Conservation (phyloP, 441 rosid genomes). For the Euphorbia schlechtendalii region DNA sequence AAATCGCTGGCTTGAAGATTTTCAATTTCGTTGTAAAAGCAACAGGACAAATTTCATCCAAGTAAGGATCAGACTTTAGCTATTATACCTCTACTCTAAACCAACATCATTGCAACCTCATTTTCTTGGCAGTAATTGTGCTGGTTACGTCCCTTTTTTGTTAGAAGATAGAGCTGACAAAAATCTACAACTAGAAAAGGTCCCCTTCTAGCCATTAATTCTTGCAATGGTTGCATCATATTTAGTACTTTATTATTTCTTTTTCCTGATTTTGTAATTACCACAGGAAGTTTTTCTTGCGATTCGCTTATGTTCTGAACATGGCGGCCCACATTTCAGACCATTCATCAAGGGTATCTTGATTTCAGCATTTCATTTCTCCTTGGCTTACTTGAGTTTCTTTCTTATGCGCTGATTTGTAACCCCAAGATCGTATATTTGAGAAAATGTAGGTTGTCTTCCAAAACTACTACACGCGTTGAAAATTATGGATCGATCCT, state of each 20-base stretch:
- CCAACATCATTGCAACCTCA: neutral
- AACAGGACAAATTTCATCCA: neutral
- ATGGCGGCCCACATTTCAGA: constrained; percentile 65
- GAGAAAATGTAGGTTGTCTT: constrained; percentile 56
- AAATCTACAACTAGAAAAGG: constrained; percentile 79
- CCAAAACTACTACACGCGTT: constrained; percentile 67
- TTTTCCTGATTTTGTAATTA: neutral
- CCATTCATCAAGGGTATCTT: constrained; percentile 71
- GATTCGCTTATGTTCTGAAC: constrained; percentile 82
- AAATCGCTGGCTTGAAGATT: neutral
- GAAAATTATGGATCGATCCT: constrained; percentile 49
- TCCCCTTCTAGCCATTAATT: constrained; percentile 12
- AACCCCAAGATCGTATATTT: neutral
- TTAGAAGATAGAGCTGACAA: constrained; percentile 77
- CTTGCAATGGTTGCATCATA: neutral
- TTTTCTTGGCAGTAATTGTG: constrained; percentile 5
- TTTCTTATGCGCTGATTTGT: neutral
- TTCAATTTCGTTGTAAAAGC: constrained; percentile 5
- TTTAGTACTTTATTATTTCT: neutral
- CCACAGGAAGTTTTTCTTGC: constrained; percentile 78
- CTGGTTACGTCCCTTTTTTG: constrained; percentile 59
- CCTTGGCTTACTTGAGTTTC: neutral
- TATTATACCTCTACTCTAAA: neutral
- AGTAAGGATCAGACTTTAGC: neutral
- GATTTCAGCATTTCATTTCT: constrained; percentile 8